Evolutionary conservation across 345 rosid species (phyloP).

Genomic region (Acer saccharum): DNA sequence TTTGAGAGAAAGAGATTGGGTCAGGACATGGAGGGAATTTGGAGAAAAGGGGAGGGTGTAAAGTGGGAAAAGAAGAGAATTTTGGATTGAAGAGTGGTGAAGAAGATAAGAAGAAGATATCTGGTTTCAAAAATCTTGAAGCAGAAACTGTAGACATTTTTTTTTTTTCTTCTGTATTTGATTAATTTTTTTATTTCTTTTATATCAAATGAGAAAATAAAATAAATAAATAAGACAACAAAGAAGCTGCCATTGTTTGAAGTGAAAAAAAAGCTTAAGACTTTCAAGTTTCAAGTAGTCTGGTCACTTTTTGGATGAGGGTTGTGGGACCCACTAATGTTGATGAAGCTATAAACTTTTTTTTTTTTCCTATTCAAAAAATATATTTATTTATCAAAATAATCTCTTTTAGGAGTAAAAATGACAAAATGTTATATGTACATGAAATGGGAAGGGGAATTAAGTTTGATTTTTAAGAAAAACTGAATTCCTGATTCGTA

Average conservation of each 20-base stretch:
- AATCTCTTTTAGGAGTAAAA: too few relatives aligned
- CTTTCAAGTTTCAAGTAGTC: not conserved
- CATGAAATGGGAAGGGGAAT: too few relatives aligned
- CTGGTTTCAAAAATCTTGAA: conserved; percentile 27
- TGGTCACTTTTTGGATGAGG: not conserved
- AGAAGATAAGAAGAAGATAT: conserved; percentile 6
- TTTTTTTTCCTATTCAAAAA: too few relatives aligned
- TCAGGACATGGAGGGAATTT: conserved; percentile 18
- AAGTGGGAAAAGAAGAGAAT: conserved; percentile 21
- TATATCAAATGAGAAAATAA: not conserved
- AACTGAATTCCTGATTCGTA: too few relatives aligned
- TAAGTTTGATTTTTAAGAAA: too few relatives aligned
- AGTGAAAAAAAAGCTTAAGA: not conserved
- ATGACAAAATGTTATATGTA: too few relatives aligned
- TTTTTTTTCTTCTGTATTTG: not conserved
- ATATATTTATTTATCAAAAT: too few relatives aligned
- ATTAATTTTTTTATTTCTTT: not conserved
- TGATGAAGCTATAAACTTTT: not conserved
- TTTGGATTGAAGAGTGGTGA: conserved; percentile 19
- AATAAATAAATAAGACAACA: not conserved
- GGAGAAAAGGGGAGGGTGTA: conserved; percentile 20
- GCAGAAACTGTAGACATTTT: conserved; percentile 47
- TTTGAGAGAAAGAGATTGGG: conserved; percentile 12
- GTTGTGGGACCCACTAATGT: not conserved
- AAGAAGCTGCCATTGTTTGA: not conserved